Conservation (phyloP, 371 early-diverging fungal species). For the Conidiobolus incongruus region DNA sequence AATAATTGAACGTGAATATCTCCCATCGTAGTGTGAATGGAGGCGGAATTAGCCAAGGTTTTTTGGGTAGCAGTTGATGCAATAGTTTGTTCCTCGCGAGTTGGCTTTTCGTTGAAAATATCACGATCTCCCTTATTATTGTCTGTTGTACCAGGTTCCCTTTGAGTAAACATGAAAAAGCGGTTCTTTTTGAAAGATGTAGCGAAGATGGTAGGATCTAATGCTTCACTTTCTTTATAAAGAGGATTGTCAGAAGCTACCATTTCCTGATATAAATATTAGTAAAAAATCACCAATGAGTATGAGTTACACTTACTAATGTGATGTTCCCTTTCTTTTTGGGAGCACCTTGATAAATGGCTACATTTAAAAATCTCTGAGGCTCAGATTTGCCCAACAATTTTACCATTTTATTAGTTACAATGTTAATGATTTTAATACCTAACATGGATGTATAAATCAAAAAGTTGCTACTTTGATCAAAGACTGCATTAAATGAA, state of each 20-base stretch:
- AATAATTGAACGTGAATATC: constrained; percentile 68
- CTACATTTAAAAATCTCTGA: constrained; percentile 70
- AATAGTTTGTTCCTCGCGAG: constrained; percentile 84
- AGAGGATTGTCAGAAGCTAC: constrained; percentile 74
- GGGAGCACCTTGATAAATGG: constrained; percentile 75
- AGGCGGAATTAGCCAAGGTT: constrained; percentile 42
- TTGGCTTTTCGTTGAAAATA: constrained; percentile 91
- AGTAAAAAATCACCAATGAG: background rate
- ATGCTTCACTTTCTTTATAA: constrained; percentile 32
- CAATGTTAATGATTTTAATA: constrained; percentile 77
- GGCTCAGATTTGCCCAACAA: constrained; percentile 79
- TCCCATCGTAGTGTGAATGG: constrained; percentile 66
- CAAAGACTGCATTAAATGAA: constrained; percentile 75
- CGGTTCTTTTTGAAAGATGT: constrained; percentile 80
- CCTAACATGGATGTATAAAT: constrained; percentile 80
- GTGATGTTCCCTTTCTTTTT: constrained; percentile 48
- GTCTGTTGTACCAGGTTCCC: constrained; percentile 59
- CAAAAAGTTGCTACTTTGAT: constrained; percentile 70
- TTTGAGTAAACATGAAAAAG: constrained; percentile 73
- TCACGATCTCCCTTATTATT: constrained; percentile 57
- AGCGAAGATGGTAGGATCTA: constrained; percentile 72
- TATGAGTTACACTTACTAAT: constrained; percentile 17
- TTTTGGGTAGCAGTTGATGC: constrained; percentile 22
- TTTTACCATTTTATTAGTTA: constrained; percentile 56
- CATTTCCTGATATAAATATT: constrained; percentile 30